phyloP scores from a whole-genome alignment of 495 filamentous ascomycete genomes.

The Parmelia sp. region DNA sequence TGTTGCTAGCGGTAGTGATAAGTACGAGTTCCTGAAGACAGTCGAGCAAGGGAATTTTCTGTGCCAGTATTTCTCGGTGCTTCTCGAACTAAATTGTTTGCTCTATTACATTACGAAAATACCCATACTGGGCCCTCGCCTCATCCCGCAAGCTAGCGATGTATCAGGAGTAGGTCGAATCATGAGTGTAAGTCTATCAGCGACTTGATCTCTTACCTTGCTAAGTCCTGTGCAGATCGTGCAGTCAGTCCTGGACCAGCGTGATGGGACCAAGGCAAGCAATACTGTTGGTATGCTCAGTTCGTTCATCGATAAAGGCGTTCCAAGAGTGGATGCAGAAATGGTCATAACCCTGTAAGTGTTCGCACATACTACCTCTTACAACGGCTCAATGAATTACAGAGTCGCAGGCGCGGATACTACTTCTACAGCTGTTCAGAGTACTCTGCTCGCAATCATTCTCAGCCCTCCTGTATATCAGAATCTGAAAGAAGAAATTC shows the following conservation, averaged over 20 bases:
- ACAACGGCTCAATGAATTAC: background rate
- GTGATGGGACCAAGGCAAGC: background rate
- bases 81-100: constrained; percentile 8
- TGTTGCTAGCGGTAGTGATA: constrained; percentile 41
- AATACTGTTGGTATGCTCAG: background rate
- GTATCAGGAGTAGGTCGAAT: constrained; percentile 9
- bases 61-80: constrained; percentile 11
- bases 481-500: constrained; percentile 41
- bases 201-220: background rate
- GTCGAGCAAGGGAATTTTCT: background rate
- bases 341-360: constrained; percentile 16
- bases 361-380: background rate
- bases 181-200: constrained; percentile 9
- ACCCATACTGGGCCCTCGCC: background rate
- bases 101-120: background rate
- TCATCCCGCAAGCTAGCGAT: constrained; percentile 2
- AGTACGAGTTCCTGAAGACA: constrained; percentile 42
- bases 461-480: constrained; percentile 39
- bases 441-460: constrained; percentile 50
- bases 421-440: constrained; percentile 53
- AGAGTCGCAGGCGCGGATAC: constrained; percentile 59
- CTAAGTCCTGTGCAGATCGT: background rate
- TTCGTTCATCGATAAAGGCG: background rate
- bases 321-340: constrained; percentile 6
- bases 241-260: background rate